Evolutionary conservation across 2,329 filamentous ascomycete genomes (phyloP).

Genomic region (Monosporascus sp.): DNA sequence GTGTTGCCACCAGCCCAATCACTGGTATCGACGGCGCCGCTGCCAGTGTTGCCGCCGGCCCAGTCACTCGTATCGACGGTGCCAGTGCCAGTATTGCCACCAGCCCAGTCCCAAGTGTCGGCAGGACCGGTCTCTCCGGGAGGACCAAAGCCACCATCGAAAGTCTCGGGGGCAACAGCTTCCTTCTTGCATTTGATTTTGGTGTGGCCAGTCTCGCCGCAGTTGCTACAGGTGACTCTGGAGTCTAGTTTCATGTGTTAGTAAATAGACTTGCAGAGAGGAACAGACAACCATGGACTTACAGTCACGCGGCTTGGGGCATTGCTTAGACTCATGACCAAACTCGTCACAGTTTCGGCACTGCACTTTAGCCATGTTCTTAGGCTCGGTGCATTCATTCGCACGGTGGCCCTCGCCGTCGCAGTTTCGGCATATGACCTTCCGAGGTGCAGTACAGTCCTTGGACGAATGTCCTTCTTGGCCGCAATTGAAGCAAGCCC

Average conservation of each 20-base stretch:
- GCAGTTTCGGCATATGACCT: conserved; percentile 56
- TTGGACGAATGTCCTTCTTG: conserved; percentile 53
- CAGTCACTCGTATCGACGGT: background rate
- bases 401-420: conserved; percentile 56
- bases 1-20: background rate
- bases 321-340: conserved; percentile 44
- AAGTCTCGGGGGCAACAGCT: conserved; percentile 8
- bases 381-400: conserved; percentile 54
- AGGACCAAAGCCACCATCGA: conserved; percentile 5
- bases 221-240: conserved; percentile 57
- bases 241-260: conserved; percentile 31
- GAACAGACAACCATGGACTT: conserved; percentile 18
- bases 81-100: background rate
- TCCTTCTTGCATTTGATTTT: conserved; percentile 32
- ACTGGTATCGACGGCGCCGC: background rate
- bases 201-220: conserved; percentile 43
- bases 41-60: background rate
- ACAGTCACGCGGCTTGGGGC: conserved; percentile 54
- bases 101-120: conserved; percentile 2
- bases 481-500: conserved; percentile 59
- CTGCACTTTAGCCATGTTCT: conserved; percentile 33
- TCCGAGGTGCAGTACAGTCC: conserved; percentile 44
- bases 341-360: conserved; percentile 50
- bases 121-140: conserved; percentile 6
- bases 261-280: conserved; percentile 1